Evolutionary conservation across 2,329 filamentous ascomycete genomes (phyloP), one percentile per base, ranked within the genome.

Genomic region (Exophiala spinifera): DNA sequence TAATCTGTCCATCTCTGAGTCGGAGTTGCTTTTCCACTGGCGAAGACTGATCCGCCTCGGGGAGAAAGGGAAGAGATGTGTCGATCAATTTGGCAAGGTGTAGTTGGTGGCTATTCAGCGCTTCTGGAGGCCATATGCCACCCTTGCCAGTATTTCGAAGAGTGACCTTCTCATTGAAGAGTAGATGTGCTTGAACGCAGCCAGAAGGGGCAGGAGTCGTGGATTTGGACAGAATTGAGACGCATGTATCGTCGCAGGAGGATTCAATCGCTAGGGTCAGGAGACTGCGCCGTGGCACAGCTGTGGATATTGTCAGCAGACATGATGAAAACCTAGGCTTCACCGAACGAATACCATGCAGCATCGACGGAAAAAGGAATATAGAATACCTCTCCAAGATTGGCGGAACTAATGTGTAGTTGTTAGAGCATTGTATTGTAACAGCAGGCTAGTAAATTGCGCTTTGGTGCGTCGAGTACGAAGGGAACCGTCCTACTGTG

Each of bases 171-270:
- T 86, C 79, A 68, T 96, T 86, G 75, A 90, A 95, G 63, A 87
- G 83, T 2, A 95, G 78, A 4, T 73, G 76, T 8, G 86, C 83
- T 44, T 70, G 51, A 14, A 17, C 28, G 15, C 21, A 37, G 19
- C 33, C 10, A n/a, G 39, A 36, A 23, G 19, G 31, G 23, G 43
- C 17, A 2, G 17, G 25, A 20, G 19, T 25, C 47, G 61, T 59
- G 25, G 71, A 64, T 63, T 84, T 86, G 50, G 88, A 82, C 36
- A 96, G 78, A 45, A 97, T 73, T 25, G 92, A 87, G 17, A 96
- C 91, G 54, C 88, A 91, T 1, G 91, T 96, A 74, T 97, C 92
- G 73, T 97, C 92, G 78, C 92, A 76, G 49, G 74, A 76, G 47
- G 73, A 72, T 64, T 76, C 74, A 58, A 76, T 75, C 15, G 74